Evolutionary conservation across 805 yeast species (phyloP).

Genomic region (Metschnikowia kunwiensis): DNA sequence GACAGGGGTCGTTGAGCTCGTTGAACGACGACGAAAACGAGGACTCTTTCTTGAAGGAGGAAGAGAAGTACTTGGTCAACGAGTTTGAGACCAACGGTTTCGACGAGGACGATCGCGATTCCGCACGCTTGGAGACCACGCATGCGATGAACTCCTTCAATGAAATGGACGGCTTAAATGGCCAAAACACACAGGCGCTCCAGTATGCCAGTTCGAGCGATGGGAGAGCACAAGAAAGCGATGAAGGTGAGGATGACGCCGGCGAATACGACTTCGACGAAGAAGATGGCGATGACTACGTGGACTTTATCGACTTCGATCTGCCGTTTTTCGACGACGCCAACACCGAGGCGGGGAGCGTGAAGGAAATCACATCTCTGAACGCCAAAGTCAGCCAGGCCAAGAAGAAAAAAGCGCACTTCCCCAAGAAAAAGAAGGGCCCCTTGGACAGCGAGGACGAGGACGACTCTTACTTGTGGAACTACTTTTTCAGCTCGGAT

Average conservation of each 20-base stretch:
- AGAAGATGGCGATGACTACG: constrained; percentile 39
- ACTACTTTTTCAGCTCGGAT: constrained; percentile 59
- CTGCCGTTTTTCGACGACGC: constrained; percentile 27
- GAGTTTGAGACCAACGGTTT: constrained; percentile 47
- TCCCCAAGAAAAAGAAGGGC: constrained; percentile 19
- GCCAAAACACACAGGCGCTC: constrained; percentile 35
- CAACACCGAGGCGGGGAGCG: constrained; percentile 4
- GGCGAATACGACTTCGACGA: constrained; percentile 14
- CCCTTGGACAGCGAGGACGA: constrained; percentile 43
- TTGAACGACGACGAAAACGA: constrained; percentile 35
- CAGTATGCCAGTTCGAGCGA: constrained; percentile 38
- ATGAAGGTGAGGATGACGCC: constrained; percentile 28
- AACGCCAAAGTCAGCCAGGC: constrained; percentile 9
- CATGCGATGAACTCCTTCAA: constrained; percentile 17
- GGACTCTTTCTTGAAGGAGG: constrained; percentile 41
- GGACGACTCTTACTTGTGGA: constrained; percentile 72
- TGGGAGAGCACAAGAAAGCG: constrained; percentile 28
- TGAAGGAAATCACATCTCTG: constrained; percentile 7
- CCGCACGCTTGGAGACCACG: constrained; percentile 22
- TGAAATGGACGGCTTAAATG: constrained; percentile 14
- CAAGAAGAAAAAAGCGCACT: constrained; percentile 12
- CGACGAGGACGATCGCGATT: constrained; percentile 40
- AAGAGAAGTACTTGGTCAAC: constrained; percentile 43
- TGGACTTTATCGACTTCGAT: constrained; percentile 37
- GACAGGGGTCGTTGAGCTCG: constrained; percentile 32